Percentiles rank a stretch among this genome's conserved stretches.
These are phyloP conservation scores for Cucumis sativus DNA, from an alignment of 306 rosid genomes.

Conservation along the genomic window Cucumber_9930_V3 NC_026657.2:35910001-35910500, in stretches of 20 bases:
- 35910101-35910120: conserved; percentile 58
- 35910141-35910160: conserved; percentile 59
- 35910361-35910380: conserved; percentile 45
- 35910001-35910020: background rate
- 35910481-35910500: conserved; percentile 42
- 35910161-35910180: conserved; percentile 68
- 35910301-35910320: background rate
- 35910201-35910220: background rate
- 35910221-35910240: background rate
- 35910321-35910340: background rate
- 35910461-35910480: conserved; percentile 51
- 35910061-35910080: conserved; percentile 4
- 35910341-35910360: conserved; percentile 22
- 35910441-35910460: conserved; percentile 57
- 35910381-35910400: conserved; percentile 42
- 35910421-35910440: conserved; percentile 59
- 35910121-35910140: conserved; percentile 65
- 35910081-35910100: conserved; percentile 26
- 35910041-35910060: background rate
- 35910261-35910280: background rate
- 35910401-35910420: conserved; percentile 45
- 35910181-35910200: conserved; percentile 2
- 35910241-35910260: background rate
- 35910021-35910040: background rate
- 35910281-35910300: background rate